Evolutionary conservation across 192 early-diverging fungal species (phyloP).

Genomic region (Coemansia sp.): DNA sequence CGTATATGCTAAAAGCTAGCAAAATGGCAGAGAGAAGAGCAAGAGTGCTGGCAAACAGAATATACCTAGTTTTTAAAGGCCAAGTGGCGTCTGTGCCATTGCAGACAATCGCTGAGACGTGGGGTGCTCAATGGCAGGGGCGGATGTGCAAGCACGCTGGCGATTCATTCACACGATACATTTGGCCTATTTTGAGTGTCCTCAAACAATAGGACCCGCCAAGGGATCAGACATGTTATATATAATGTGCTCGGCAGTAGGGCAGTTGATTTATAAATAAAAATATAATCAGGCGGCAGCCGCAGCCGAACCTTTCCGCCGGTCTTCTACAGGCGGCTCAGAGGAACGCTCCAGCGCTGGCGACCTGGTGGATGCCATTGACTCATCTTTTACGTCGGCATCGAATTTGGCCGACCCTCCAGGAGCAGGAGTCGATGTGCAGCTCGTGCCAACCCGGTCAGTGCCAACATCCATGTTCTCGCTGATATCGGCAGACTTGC

Average conservation of each 20-base stretch:
- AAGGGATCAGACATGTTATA: not conserved
- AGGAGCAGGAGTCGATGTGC: slow-evolving; percentile 22
- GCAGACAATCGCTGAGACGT: no score
- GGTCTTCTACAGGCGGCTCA: slow-evolving; percentile 13
- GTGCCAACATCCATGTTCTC: slow-evolving; percentile 62
- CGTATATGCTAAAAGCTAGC: not conserved
- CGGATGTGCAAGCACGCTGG: not conserved
- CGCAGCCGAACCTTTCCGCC: slow-evolving; percentile 24
- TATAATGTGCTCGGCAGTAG: not conserved
- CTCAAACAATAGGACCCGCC: not conserved
- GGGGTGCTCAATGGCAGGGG: not conserved
- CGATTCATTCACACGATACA: not conserved
- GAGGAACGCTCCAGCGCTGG: slow-evolving; percentile 5
- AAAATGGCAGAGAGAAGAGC: not conserved
- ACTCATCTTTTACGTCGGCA: not conserved
- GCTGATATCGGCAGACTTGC: slow-evolving; percentile 18
- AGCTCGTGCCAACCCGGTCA: slow-evolving; percentile 61
- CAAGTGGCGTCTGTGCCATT: not conserved
- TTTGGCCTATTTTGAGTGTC: not conserved
- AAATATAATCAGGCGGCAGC: not conserved
- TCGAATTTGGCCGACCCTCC: not conserved
- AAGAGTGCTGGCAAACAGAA: not conserved
- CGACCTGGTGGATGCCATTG: not conserved
- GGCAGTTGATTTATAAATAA: not conserved
- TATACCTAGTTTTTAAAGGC: slow-evolving; percentile 1